A percentile compares a stretch with the other conserved stretches of the same genome.
Evolutionary conservation across 1,284 basidiomycete species (phyloP).

Genomic region (Omphalotus olearius): DNA sequence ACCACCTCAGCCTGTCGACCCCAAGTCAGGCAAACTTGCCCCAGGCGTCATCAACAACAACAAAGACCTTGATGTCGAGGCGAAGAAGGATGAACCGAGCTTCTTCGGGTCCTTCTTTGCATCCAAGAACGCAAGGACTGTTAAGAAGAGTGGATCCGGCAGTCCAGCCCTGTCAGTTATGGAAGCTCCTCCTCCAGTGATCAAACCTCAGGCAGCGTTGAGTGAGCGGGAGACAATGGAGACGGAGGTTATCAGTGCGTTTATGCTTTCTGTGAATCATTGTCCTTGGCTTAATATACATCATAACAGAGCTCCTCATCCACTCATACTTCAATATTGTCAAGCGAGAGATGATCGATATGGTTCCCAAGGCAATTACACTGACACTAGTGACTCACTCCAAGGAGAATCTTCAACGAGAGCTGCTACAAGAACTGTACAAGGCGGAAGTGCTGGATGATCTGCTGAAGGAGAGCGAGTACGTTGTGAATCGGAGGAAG

Average conservation of each 20-base stretch:
- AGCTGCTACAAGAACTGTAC: conserved; percentile 86
- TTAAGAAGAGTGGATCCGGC: conserved; percentile 69
- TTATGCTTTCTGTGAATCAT: conserved; percentile 20
- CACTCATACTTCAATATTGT: conserved; percentile 96
- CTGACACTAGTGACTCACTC: conserved; percentile 89
- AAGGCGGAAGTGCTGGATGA: conserved; percentile 92
- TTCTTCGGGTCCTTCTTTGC: conserved; percentile 98
- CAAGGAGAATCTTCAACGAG: conserved; percentile 90
- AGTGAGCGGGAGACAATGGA: conserved; percentile 97
- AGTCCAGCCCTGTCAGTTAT: conserved; percentile 55
- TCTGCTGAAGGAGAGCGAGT: conserved; percentile 88
- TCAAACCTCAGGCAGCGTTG: conserved; percentile 90
- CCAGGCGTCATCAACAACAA: conserved; percentile 81
- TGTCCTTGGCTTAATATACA: not conserved
- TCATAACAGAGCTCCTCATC: conserved; percentile 74
- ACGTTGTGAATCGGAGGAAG: conserved; percentile 79
- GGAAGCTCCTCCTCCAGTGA: conserved; percentile 88
- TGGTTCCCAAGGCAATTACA: conserved; percentile 97
- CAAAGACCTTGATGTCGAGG: conserved; percentile 89
- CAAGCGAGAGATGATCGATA: conserved; percentile 99
- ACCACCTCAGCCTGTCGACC: conserved; percentile 49
- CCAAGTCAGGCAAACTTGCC: conserved; percentile 64
- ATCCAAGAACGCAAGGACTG: conserved; percentile 47
- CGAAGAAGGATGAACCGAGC: conserved; percentile 83
- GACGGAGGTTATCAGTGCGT: conserved; percentile 98